Conservation (phyloP, 1,139 yeast genomes). For the Meyerozyma carpophila region DNA sequence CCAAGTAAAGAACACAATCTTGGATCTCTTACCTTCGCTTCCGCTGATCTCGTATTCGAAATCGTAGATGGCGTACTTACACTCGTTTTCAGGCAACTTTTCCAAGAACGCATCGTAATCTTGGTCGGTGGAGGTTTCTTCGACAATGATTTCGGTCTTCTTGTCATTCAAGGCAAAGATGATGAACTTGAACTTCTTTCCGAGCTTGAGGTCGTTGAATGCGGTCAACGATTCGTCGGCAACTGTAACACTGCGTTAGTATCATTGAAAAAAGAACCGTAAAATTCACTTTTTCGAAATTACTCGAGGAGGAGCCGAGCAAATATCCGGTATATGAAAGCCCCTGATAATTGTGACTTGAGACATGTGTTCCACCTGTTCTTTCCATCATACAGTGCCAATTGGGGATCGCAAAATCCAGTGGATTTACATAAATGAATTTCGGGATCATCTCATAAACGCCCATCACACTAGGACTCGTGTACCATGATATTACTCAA, state of each 20-base stretch:
- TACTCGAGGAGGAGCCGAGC: not conserved
- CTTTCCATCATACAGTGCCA: no score
- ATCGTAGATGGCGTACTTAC: constrained; percentile 95
- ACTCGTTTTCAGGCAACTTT: constrained; percentile 90
- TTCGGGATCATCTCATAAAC: no score
- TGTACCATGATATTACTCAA: no score
- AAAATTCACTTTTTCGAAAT: not conserved
- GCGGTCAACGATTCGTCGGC: constrained; percentile 91
- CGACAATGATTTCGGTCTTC: constrained; percentile 89
- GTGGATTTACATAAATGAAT: no score
- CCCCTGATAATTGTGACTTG: no score
- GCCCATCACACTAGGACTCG: no score
- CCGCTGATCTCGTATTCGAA: constrained; percentile 87
- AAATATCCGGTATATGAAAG: no score
- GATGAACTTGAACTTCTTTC: constrained; percentile 82
- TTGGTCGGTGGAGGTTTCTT: constrained; percentile 65
- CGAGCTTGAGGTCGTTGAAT: constrained; percentile 92
- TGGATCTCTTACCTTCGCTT: constrained; percentile 94
- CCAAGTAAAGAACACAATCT: constrained; percentile 93
- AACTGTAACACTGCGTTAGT: constrained; percentile 73
- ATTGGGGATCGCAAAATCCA: no score
- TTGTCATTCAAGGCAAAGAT: constrained; percentile 74
- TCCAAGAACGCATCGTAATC: constrained; percentile 82
- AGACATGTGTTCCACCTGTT: no score
- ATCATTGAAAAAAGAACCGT: constrained; percentile 1